Evolutionary conservation across 2,329 filamentous ascomycete species (phyloP).

Genomic region (Juglanconis juglandina): DNA sequence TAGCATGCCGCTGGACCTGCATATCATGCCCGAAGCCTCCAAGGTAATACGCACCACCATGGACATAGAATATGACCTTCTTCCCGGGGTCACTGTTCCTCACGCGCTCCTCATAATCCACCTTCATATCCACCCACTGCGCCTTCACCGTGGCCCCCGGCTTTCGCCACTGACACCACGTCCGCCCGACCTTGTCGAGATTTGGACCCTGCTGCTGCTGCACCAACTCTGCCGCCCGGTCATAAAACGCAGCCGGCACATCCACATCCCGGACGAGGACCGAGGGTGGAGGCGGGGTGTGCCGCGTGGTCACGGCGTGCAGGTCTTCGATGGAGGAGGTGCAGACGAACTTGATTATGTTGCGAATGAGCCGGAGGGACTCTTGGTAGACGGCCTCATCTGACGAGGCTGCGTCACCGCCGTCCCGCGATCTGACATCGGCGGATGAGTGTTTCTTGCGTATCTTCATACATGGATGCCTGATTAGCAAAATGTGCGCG

Average conservation of each 20-base stretch:
- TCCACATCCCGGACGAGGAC: conserved; percentile 34
- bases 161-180: background rate
- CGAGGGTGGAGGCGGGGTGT: conserved; percentile 73
- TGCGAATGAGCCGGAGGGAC: background rate
- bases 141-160: background rate
- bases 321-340: background rate
- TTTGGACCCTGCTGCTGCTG: background rate
- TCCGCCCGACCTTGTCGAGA: background rate
- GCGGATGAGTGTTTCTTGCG: background rate
- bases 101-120: background rate
- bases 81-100: background rate
- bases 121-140: background rate
- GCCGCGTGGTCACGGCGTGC: conserved; percentile 40
- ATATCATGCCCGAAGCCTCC: background rate
- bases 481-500: background rate
- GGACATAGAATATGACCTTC: background rate
- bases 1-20: background rate
- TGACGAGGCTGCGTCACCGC: too few relatives aligned
- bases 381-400: background rate
- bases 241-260: background rate
- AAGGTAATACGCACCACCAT: background rate
- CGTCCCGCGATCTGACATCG: too few relatives aligned
- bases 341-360: background rate
- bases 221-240: background rate
- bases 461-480: background rate